Conservation (phyloP, 805 yeast genomes). For the Tetrapisispora namnaoensis region DNA sequence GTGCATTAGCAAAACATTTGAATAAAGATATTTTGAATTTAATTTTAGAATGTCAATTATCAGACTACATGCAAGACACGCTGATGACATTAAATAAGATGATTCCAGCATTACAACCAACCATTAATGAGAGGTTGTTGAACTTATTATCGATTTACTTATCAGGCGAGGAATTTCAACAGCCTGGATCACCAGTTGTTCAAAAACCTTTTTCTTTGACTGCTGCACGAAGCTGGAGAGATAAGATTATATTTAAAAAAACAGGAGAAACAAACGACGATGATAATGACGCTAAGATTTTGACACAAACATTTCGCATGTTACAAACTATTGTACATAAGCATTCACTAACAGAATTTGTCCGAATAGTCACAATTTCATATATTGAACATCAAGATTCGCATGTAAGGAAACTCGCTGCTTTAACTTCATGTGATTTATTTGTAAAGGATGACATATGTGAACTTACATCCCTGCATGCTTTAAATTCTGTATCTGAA, state of each 20-base stretch:
- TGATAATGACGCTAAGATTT: slow-evolving; percentile 38
- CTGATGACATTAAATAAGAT: slow-evolving; percentile 55
- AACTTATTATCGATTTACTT: slow-evolving; percentile 64
- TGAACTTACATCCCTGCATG: slow-evolving; percentile 68
- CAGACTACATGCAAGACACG: slow-evolving; percentile 74
- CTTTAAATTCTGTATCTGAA: slow-evolving; percentile 73
- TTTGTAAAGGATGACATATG: slow-evolving; percentile 77
- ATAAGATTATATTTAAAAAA: slow-evolving; percentile 60
- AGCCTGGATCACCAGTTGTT: slow-evolving; percentile 79
- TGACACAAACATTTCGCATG: slow-evolving; percentile 73
- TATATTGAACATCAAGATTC: slow-evolving; percentile 76
- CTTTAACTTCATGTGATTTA: slow-evolving; percentile 69
- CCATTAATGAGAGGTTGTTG: slow-evolving; percentile 61
- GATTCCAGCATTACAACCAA: slow-evolving; percentile 70
- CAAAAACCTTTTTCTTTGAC: slow-evolving; percentile 47
- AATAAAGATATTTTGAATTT: slow-evolving; percentile 72
- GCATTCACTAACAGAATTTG: slow-evolving; percentile 77
- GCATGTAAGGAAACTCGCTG: slow-evolving; percentile 74
- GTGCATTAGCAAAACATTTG: slow-evolving; percentile 81
- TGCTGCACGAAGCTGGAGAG: slow-evolving; percentile 71
- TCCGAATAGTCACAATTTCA: slow-evolving; percentile 69
- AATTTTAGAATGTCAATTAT: slow-evolving; percentile 72
- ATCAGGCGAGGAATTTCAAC: slow-evolving; percentile 70
- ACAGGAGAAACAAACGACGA: slow-evolving; percentile 42
- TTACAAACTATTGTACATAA: slow-evolving; percentile 65